These are phyloP conservation scores for Huntiella savannae DNA, from an alignment of 2,329 filamentous ascomycete genomes.

Conservation along the genomic window DNA sequence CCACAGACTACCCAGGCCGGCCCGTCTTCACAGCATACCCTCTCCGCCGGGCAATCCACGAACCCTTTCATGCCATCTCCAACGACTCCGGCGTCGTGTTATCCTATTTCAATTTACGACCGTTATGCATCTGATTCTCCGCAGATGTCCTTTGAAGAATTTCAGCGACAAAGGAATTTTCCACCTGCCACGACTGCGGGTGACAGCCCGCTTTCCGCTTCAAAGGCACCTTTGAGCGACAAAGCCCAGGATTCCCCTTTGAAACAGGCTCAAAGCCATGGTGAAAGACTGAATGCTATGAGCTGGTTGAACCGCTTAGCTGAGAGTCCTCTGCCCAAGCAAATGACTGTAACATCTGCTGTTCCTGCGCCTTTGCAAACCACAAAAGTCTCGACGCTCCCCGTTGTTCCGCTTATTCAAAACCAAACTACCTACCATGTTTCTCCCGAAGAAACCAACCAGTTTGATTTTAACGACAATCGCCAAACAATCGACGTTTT, in stretches of 20 bases:
- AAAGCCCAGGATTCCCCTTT: conserved; percentile 3
- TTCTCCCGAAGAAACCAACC: neutral
- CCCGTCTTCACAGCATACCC: too few species aligned
- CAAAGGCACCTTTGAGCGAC: neutral
- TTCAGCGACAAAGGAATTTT: neutral
- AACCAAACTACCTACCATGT: conserved; percentile 8
- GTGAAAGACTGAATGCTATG: conserved; percentile 2
- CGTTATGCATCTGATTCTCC: conserved; percentile 6
- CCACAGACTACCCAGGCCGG: too few species aligned
- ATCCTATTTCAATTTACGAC: conserved; percentile 10
- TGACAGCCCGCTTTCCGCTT: too few species aligned
- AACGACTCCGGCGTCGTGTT: conserved; percentile 3
- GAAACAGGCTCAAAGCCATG: conserved; percentile 1
- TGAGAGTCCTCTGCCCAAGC: conserved; percentile 7
- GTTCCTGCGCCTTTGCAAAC: conserved; percentile 1
- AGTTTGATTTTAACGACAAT: conserved; percentile 1
- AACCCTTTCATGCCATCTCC: conserved; percentile 4
- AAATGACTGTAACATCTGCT: conserved; percentile 5
- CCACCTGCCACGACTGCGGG: too few species aligned
- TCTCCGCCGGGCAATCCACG: neutral
- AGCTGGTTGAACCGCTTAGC: conserved; percentile 8
- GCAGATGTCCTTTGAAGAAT: neutral
- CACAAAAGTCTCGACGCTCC: conserved; percentile 1
- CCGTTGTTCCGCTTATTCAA: conserved; percentile 9
- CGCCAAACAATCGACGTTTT: neutral